Conservation (phyloP, 2,329 filamentous ascomycete species). For the Anthostomella pinea region DNA sequence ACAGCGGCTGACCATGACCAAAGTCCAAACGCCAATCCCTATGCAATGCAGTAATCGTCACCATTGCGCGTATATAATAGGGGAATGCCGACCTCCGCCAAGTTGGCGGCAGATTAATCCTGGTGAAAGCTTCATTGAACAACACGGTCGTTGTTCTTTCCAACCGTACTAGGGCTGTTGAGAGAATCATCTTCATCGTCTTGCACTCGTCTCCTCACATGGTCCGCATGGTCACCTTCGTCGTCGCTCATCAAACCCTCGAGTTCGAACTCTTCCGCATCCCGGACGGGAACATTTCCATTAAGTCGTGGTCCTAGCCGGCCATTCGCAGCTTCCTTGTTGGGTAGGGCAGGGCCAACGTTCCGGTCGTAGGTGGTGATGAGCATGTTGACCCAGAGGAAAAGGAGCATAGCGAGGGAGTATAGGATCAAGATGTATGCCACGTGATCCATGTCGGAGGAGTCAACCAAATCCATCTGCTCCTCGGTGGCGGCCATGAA, state of each 20-base stretch:
- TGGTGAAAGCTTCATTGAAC: too few species aligned
- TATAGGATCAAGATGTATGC: conserved; percentile 90
- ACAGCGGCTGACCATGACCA: too few species aligned
- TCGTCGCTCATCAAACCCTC: conserved; percentile 88
- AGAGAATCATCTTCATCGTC: conserved; percentile 35
- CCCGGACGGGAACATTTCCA: conserved; percentile 48
- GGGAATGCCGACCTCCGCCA: too few species aligned
- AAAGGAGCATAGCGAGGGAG: conserved; percentile 84
- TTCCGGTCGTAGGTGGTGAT: conserved; percentile 76
- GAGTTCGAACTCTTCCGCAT: conserved; percentile 91
- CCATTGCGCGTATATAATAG: too few species aligned
- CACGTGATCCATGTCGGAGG: conserved; percentile 78
- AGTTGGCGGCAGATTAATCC: too few species aligned
- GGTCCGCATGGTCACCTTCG: conserved; percentile 58
- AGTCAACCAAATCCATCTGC: conserved; percentile 77
- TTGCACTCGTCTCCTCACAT: conserved; percentile 29
- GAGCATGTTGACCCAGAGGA: conserved; percentile 87
- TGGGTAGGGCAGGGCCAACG: conserved; percentile 35
- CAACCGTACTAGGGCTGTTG: conserved; percentile 48
- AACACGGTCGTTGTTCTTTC: conserved; percentile 42
- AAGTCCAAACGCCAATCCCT: too few species aligned
- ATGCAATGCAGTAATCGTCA: too few species aligned
- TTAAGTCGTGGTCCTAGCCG: conserved; percentile 35
- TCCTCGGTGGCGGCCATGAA: conserved; percentile 98
- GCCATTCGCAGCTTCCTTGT: conserved; percentile 39